Percentiles rank a stretch among this genome's conserved stretches.
These are phyloP conservation scores for Paramecium bursaria DNA, from an alignment of 73 alveolate genomes.

Conservation along the genomic window DNA sequence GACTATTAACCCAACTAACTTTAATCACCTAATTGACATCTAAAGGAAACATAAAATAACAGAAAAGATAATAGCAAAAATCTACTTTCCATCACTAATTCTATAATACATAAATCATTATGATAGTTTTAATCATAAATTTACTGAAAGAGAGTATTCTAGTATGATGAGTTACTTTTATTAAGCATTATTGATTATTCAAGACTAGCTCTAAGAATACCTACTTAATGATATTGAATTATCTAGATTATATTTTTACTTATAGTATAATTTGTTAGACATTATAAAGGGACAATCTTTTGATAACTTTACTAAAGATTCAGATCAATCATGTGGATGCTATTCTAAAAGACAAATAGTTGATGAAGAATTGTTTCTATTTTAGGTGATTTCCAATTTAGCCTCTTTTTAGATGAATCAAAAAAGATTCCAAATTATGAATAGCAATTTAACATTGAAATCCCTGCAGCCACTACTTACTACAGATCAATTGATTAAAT, in stretches of 20 bases:
- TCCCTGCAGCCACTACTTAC: background rate
- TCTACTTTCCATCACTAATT: no score
- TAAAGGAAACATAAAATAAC: no score
- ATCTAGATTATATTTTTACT: constrained; percentile 41
- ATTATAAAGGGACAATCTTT: constrained; percentile 25
- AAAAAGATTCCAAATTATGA: background rate
- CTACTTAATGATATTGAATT: background rate
- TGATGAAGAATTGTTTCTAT: constrained; percentile 9
- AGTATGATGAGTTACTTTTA: constrained; percentile 20
- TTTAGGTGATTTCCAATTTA: constrained; percentile 25
- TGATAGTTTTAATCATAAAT: background rate
- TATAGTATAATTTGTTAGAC: no score
- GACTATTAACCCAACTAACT: no score
- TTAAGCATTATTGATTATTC: background rate
- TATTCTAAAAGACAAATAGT: background rate
- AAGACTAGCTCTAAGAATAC: background rate
- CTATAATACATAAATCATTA: no score
- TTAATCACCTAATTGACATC: no score
- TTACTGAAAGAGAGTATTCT: background rate
- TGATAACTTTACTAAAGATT: background rate
- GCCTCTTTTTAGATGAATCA: constrained; percentile 40
- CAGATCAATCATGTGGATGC: background rate
- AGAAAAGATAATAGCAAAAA: no score
- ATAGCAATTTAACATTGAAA: background rate
- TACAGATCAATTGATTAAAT: background rate